These are phyloP conservation scores for Ligustrum vulgare DNA, from an alignment of 257 asterid species.

Conservation along the genomic window DNA sequence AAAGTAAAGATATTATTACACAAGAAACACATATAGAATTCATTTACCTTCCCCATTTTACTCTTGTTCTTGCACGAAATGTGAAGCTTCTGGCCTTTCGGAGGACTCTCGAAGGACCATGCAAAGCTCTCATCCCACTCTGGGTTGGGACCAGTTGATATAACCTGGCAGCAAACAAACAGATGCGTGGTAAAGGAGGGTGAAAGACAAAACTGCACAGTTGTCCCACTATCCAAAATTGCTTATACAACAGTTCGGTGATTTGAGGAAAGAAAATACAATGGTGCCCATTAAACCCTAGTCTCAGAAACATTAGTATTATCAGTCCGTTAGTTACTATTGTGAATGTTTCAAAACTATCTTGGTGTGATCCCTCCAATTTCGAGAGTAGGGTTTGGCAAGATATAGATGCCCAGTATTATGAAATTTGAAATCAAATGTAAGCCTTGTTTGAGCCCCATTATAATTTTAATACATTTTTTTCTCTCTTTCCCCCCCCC, in stretches of 20 bases:
- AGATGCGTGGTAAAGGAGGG: neutral
- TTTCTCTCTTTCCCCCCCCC: too few species aligned
- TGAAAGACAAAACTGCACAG: neutral
- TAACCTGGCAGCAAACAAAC: constrained; percentile 50
- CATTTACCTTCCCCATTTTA: constrained; percentile 94
- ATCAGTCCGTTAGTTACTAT: neutral
- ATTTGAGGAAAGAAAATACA: neutral
- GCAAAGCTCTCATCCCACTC: constrained; percentile 95
- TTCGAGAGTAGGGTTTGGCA: neutral
- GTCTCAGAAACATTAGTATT: neutral
- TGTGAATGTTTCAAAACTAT: neutral
- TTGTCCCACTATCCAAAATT: neutral
- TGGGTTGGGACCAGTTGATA: constrained; percentile 95
- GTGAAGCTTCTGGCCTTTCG: constrained; percentile 98
- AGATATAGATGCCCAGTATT: neutral
- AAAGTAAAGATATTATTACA: neutral
- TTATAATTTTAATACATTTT: too few species aligned
- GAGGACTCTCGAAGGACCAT: constrained; percentile 98
- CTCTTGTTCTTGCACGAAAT: constrained; percentile 99
- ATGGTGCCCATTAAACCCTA: neutral
- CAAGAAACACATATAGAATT: neutral
- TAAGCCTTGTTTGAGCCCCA: too few species aligned
- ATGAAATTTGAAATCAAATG: neutral
- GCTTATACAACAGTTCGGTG: neutral
- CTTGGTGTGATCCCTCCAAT: neutral